Evolutionary conservation across 768 basidiomycete species (phyloP).

Genomic region (Fistulinella prunicolor): DNA sequence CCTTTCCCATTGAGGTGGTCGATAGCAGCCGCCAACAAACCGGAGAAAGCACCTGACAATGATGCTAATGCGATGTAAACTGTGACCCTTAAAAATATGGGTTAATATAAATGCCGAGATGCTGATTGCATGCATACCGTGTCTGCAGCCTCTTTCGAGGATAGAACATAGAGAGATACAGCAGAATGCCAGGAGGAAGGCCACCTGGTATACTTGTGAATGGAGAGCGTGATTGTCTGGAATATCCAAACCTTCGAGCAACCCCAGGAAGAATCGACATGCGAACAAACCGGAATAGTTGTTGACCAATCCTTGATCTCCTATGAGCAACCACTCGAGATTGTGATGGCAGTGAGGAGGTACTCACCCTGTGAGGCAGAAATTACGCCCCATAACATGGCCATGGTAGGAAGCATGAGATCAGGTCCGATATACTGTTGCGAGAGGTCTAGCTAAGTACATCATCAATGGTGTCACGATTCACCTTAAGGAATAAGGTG

Average conservation of each 20-base stretch:
- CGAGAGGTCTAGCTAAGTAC: background rate
- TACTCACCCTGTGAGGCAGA: constrained; percentile 54
- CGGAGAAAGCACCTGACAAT: constrained; percentile 60
- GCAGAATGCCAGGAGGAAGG: constrained; percentile 54
- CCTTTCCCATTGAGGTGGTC: constrained; percentile 50
- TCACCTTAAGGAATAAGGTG: constrained; percentile 53
- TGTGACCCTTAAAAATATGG: constrained; percentile 30
- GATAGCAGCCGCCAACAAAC: constrained; percentile 60
- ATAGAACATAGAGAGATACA: constrained; percentile 53
- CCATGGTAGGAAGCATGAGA: constrained; percentile 57
- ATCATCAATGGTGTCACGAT: background rate
- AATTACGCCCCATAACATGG: constrained; percentile 62
- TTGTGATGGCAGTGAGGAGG: background rate
- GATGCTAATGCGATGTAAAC: constrained; percentile 43
- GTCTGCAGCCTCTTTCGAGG: constrained; percentile 30
- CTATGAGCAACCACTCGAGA: background rate
- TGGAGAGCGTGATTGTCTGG: background rate
- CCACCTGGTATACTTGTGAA: constrained; percentile 39
- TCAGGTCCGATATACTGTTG: constrained; percentile 46
- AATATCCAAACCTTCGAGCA: constrained; percentile 51
- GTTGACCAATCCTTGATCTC: constrained; percentile 40
- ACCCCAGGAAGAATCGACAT: constrained; percentile 49
- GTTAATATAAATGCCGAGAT: background rate
- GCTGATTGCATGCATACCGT: constrained; percentile 5
- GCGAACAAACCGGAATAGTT: constrained; percentile 53